Conservation (phyloP, 306 rosid species). For the Malus orientalis region DNA sequence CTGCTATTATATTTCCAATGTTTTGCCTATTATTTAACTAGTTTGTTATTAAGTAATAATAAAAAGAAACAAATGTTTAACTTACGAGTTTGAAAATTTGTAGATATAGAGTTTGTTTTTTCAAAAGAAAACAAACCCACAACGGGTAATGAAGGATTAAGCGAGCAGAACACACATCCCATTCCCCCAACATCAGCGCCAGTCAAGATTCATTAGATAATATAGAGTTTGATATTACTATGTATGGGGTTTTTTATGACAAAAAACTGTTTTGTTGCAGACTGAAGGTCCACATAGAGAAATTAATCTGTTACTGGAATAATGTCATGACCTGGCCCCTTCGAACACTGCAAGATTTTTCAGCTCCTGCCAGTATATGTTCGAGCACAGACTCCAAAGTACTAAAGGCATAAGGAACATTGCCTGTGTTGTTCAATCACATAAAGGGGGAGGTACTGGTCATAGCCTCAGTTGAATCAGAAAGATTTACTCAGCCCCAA, state of each 20-base stretch:
- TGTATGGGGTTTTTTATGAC: constrained; percentile 26
- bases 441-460: constrained; percentile 34
- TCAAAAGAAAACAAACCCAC: neutral
- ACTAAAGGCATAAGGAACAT: constrained; percentile 78
- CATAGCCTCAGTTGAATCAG: constrained; percentile 48
- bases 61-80: too few relatives aligned
- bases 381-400: constrained; percentile 68
- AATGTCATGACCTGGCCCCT: constrained; percentile 22
- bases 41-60: too few relatives aligned
- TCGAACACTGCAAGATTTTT: constrained; percentile 36
- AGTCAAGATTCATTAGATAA: neutral
- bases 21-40: too few relatives aligned
- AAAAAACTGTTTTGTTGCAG: constrained; percentile 17
- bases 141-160: neutral
- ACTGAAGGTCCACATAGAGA: constrained; percentile 18
- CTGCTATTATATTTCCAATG: too few relatives aligned
- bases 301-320: neutral
- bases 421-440: constrained; percentile 77
- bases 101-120: too few relatives aligned
- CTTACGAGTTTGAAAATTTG: too few relatives aligned
- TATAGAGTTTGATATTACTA: constrained; percentile 10
- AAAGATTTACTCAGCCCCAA: constrained; percentile 18
- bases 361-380: constrained; percentile 33
- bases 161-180: neutral
- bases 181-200: neutral